Conservation (phyloP, 163 green algal species). For the Picocystis sp. region DNA sequence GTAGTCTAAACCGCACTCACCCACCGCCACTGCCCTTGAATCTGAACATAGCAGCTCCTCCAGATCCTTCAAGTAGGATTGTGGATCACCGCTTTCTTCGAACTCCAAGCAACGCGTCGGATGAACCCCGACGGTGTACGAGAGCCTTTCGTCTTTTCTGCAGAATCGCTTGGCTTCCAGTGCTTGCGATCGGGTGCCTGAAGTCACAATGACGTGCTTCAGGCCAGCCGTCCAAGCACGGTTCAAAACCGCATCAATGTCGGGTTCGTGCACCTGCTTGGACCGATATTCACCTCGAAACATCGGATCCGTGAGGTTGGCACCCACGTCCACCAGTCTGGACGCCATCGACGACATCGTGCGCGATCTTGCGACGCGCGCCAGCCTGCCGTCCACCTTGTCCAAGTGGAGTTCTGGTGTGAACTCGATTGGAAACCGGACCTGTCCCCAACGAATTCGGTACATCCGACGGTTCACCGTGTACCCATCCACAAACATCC, state of each 20-base stretch:
- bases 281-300: constrained; percentile 44
- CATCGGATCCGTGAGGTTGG: constrained; percentile 59
- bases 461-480: too few relatives aligned
- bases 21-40: constrained; percentile 44
- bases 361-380: too few relatives aligned
- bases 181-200: constrained; percentile 35
- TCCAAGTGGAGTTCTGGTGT: too few relatives aligned
- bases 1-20: constrained; percentile 64
- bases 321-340: constrained; percentile 38
- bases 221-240: constrained; percentile 44
- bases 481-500: too few relatives aligned
- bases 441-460: too few relatives aligned
- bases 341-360: too few relatives aligned
- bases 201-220: constrained; percentile 57
- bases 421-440: too few relatives aligned
- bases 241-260: constrained; percentile 46
- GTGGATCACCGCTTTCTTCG: constrained; percentile 21
- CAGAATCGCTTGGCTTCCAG: constrained; percentile 30
- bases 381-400: too few relatives aligned
- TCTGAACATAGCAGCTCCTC: constrained; percentile 13
- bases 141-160: constrained; percentile 40
- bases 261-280: constrained; percentile 42
- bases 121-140: constrained; percentile 63
- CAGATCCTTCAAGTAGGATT: constrained; percentile 10
- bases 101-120: constrained; percentile 62